Percentiles rank a stretch among this genome's conserved stretches.
These are phyloP conservation scores for Venturia oleaginea DNA, from an alignment of 2,329 filamentous ascomycete genomes.

Conservation along the genomic window DNA sequence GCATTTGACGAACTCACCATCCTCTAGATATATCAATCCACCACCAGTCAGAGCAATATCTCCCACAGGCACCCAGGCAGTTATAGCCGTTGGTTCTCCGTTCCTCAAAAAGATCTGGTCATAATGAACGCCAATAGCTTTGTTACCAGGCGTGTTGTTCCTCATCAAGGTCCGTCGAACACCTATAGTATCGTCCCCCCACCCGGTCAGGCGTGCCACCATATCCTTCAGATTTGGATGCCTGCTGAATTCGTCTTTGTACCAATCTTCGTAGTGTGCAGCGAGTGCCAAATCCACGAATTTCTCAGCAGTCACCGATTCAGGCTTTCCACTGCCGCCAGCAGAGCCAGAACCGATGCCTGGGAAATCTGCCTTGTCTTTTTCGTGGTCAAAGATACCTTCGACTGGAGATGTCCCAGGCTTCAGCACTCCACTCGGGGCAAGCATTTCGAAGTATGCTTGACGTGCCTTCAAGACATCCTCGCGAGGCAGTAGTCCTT, in stretches of 20 bases:
- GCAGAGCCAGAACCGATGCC: slow-evolving; percentile 46
- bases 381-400: slow-evolving; percentile 41
- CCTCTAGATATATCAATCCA: slow-evolving; percentile 51
- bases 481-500: slow-evolving; percentile 42
- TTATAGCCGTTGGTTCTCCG: slow-evolving; percentile 43
- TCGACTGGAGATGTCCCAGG: slow-evolving; percentile 42
- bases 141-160: slow-evolving; percentile 48
- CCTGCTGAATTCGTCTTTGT: slow-evolving; percentile 45
- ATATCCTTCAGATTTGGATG: slow-evolving; percentile 43
- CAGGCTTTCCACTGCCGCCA: slow-evolving; percentile 37
- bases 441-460: slow-evolving; percentile 45
- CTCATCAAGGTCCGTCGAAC: slow-evolving; percentile 43
- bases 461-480: slow-evolving; percentile 45
- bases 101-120: slow-evolving; percentile 50
- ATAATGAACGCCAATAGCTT: slow-evolving; percentile 52
- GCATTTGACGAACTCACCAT: slow-evolving; percentile 29
- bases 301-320: slow-evolving; percentile 29
- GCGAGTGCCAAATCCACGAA: slow-evolving; percentile 45
- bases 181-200: slow-evolving; percentile 40
- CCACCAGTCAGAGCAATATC: slow-evolving; percentile 46
- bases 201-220: slow-evolving; percentile 43
- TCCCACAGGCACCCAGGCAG: slow-evolving; percentile 50
- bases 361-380: slow-evolving; percentile 37
- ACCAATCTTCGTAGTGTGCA: slow-evolving; percentile 32
- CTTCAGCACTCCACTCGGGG: slow-evolving; percentile 48